Percentiles rank a stretch among this genome's conserved stretches.
These are phyloP conservation scores for Eucalyptus victrix DNA, from an alignment of 345 rosid genomes.

Conservation along the genomic window DNA sequence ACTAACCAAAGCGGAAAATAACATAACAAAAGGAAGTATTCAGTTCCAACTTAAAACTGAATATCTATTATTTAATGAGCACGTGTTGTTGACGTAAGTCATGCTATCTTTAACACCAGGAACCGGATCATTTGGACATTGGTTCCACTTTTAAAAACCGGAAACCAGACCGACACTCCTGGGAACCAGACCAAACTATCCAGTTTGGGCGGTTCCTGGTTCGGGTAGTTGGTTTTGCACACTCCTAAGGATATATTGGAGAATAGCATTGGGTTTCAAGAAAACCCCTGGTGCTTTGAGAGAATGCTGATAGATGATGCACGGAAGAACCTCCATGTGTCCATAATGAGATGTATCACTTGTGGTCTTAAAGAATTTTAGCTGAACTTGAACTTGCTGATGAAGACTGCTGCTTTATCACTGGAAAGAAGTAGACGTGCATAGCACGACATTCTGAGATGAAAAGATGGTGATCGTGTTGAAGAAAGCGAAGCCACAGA, in stretches of 20 bases:
- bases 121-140: accelerated
- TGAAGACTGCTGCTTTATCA: not conserved
- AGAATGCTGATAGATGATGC: not conserved
- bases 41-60: too few relatives aligned
- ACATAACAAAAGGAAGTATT: too few relatives aligned
- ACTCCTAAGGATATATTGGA: too few relatives aligned
- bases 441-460: not conserved
- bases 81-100: too few relatives aligned
- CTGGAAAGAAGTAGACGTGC: not conserved
- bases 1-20: too few relatives aligned
- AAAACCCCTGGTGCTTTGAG: not conserved
- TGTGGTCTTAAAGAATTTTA: not conserved
- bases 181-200: accelerated
- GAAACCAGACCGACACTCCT: accelerated
- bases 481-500: not conserved
- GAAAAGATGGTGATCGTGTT: not conserved
- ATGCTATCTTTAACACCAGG: too few relatives aligned
- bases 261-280: not conserved
- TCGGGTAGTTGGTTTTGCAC: too few relatives aligned
- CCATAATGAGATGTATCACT: not conserved
- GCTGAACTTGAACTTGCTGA: not conserved
- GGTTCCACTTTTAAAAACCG: accelerated
- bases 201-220: accelerated
- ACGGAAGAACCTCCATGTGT: not conserved
- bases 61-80: too few relatives aligned